Percentiles rank a stretch among this genome's conserved stretches.
These are phyloP conservation scores for Aspergillus ruber DNA, from an alignment of 2,329 filamentous ascomycete genomes.

Conservation along the genomic window DNA sequence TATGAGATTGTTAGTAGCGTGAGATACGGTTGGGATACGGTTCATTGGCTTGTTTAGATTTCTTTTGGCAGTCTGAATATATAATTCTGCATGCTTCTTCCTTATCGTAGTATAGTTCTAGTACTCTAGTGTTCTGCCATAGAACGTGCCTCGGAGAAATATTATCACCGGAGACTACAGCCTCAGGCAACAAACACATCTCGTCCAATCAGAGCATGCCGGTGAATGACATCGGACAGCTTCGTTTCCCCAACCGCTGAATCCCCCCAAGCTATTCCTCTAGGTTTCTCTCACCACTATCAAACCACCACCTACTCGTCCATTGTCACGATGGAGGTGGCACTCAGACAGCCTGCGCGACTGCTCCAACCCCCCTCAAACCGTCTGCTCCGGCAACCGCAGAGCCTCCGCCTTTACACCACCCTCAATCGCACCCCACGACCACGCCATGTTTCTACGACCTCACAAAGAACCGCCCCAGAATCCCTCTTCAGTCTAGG, in stretches of 20 bases:
- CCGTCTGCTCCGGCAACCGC: conserved; percentile 12
- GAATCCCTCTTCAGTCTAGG: conserved; percentile 28
- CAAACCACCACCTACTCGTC: background rate
- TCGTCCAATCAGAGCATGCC: conserved; percentile 9
- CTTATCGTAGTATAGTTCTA: background rate
- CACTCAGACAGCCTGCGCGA: conserved; percentile 29
- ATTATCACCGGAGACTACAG: conserved; percentile 4
- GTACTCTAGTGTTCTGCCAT: background rate
- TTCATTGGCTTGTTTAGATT: no score
- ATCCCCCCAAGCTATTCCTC: conserved; percentile 1
- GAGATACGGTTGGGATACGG: background rate
- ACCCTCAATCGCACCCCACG: conserved; percentile 19
- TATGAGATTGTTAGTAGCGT: background rate
- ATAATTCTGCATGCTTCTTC: background rate
- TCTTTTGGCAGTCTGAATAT: background rate
- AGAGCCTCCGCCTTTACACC: conserved; percentile 13
- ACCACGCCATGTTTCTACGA: conserved; percentile 21
- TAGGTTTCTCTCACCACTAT: background rate
- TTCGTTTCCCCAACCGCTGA: conserved; percentile 2
- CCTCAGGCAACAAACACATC: conserved; percentile 19
- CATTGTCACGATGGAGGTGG: conserved; percentile 29
- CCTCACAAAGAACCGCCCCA: conserved; percentile 20
- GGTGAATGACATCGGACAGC: conserved; percentile 6
- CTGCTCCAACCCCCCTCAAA: conserved; percentile 24
- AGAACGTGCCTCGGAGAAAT: background rate